Evolutionary conservation across 371 early-diverging fungal species (phyloP).

Genomic region (Scutellospora calospora): DNA sequence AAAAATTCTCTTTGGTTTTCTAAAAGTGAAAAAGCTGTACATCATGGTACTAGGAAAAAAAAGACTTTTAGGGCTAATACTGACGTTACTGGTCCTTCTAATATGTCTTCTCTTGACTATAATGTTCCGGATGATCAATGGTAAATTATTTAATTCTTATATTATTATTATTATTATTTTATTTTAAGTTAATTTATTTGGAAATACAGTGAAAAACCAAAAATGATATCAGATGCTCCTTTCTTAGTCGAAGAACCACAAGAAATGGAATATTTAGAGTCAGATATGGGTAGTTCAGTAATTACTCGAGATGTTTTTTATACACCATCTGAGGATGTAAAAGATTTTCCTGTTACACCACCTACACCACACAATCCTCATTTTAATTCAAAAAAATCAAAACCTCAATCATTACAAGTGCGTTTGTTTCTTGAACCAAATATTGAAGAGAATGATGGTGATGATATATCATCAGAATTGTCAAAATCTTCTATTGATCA

Average conservation of each 20-base stretch:
- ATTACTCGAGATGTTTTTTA: not conserved
- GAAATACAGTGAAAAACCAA: not conserved
- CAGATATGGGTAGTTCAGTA: too few relatives aligned
- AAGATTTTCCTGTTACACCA: not conserved
- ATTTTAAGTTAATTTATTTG: not conserved
- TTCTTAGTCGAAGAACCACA: not conserved
- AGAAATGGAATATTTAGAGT: not conserved
- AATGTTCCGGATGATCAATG: not conserved
- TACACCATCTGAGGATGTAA: constrained; percentile 4
- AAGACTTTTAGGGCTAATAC: not conserved
- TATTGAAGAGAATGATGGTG: too few relatives aligned
- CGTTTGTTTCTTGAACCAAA: too few relatives aligned
- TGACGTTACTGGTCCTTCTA: not conserved
- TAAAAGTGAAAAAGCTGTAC: constrained; percentile 4
- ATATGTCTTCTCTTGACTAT: constrained; percentile 20
- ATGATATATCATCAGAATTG: too few relatives aligned
- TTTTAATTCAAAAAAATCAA: too few relatives aligned
- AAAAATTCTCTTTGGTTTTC: constrained; percentile 29
- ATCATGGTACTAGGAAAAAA: not conserved
- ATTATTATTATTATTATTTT: not conserved
- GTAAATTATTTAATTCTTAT: not conserved
- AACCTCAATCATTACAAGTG: too few relatives aligned
- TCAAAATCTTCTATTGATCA: not conserved
- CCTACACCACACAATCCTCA: not conserved
- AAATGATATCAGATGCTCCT: not conserved